These are phyloP conservation scores for Clarireedia sp. DNA, from an alignment of 2,329 filamentous ascomycete species.

Conservation along the genomic window DNA sequence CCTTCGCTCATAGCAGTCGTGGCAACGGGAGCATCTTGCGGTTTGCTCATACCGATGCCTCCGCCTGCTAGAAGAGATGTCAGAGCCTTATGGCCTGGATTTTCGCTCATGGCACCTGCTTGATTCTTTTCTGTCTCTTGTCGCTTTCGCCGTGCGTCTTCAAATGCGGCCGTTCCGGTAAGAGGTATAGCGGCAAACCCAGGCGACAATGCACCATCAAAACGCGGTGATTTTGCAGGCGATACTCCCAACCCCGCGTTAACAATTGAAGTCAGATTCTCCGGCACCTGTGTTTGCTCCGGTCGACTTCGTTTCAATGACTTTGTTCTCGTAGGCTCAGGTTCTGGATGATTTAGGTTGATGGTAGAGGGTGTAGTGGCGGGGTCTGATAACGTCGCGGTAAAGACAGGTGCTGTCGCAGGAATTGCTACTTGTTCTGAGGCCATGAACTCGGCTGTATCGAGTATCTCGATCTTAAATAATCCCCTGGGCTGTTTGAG, in stretches of 20 bases:
- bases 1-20: conserved; percentile 27
- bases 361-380: conserved; percentile 14
- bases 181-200: conserved; percentile 34
- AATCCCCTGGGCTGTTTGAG: background rate
- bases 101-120: conserved; percentile 39
- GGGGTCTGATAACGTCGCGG: conserved; percentile 18
- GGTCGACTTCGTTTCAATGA: conserved; percentile 27
- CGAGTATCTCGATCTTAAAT: background rate
- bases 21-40: conserved; percentile 40
- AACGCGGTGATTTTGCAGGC: conserved; percentile 28
- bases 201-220: conserved; percentile 28
- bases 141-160: conserved; percentile 43
- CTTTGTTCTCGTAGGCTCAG: conserved; percentile 20
- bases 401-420: conserved; percentile 19
- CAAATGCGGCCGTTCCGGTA: conserved; percentile 46
- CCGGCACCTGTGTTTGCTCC: conserved; percentile 20
- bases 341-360: conserved; percentile 12
- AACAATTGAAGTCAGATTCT: conserved; percentile 21
- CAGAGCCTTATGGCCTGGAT: conserved; percentile 45
- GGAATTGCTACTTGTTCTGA: conserved; percentile 23
- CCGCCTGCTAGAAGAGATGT: conserved; percentile 47
- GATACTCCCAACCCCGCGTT: conserved; percentile 25
- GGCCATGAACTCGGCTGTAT: conserved; percentile 22
- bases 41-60: conserved; percentile 47
- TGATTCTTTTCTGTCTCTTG: conserved; percentile 38